A percentile compares a stretch with the other conserved stretches of the same genome.
These are phyloP conservation scores for Sclerotinia minor DNA, from an alignment of 2,329 filamentous ascomycete species.

Conservation along the genomic window DNA sequence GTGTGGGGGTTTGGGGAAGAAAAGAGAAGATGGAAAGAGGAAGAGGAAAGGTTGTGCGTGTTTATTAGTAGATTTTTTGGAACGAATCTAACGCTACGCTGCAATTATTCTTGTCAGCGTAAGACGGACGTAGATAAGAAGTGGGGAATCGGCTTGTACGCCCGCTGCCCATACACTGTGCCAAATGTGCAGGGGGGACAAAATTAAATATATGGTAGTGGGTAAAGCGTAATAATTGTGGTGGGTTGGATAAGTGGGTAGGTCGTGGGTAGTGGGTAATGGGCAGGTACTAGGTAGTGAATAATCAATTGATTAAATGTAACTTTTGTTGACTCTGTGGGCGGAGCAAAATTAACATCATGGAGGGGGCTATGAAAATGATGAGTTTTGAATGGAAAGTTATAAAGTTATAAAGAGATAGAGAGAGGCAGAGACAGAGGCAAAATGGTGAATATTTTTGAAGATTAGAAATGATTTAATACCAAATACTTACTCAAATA, in stretches of 20 bases:
- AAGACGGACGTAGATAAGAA: conserved; percentile 6
- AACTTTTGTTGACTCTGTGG: neutral
- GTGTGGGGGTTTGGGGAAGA: conserved; percentile 6
- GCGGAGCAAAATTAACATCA: neutral
- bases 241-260: no score
- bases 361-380: neutral
- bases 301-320: neutral
- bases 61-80: no score
- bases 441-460: neutral
- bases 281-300: neutral
- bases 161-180: no score
- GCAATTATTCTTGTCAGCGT: neutral
- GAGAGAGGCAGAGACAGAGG: neutral
- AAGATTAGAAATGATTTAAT: neutral
- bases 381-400: neutral
- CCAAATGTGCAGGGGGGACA: no score
- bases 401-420: neutral
- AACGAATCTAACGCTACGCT: neutral
- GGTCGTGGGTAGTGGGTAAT: no score
- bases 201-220: no score
- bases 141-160: no score
- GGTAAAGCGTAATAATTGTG: no score
- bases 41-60: neutral
- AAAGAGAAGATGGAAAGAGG: conserved; percentile 3
- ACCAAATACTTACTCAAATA: neutral